Percentiles rank a stretch among this genome's conserved stretches.
Conservation (phyloP, 1,139 yeast genomes). For the Hanseniaspora uvarum region DNA sequence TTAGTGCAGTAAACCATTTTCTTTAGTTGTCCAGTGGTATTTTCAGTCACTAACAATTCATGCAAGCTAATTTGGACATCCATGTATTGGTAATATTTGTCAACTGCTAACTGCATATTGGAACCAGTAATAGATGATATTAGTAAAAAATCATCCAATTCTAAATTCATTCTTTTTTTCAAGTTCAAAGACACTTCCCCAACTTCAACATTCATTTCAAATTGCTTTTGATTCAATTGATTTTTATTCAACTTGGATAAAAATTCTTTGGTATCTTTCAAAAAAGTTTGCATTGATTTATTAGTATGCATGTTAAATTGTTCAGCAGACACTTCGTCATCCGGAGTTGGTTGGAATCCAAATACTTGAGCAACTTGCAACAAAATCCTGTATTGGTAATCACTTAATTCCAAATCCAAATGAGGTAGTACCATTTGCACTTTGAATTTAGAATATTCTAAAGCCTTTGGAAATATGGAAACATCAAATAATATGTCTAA, state of each 20-base stretch:
- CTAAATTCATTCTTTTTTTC: slow-evolving; percentile 55
- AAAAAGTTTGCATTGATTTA: slow-evolving; percentile 22
- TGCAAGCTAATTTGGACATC: slow-evolving; percentile 53
- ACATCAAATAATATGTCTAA: slow-evolving; percentile 65
- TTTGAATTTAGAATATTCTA: slow-evolving; percentile 59
- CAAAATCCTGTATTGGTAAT: slow-evolving; percentile 78
- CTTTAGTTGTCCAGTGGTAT: slow-evolving; percentile 55
- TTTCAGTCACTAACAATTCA: slow-evolving; percentile 62
- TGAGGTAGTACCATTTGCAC: slow-evolving; percentile 74
- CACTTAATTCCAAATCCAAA: slow-evolving; percentile 64
- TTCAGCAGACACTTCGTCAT: slow-evolving; percentile 16
- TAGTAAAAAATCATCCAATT: slow-evolving; percentile 54
- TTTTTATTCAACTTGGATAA: slow-evolving; percentile 23
- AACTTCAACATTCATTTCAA: slow-evolving; percentile 65
- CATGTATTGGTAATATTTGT: slow-evolving; percentile 52
- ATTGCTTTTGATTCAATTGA: slow-evolving; percentile 44
- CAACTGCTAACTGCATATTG: slow-evolving; percentile 49
- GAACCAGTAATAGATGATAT: slow-evolving; percentile 54
- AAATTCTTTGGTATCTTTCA: slow-evolving; percentile 21
- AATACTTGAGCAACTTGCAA: slow-evolving; percentile 59
- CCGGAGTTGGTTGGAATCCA: slow-evolving; percentile 48
- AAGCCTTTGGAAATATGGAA: slow-evolving; percentile 75
- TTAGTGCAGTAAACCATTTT: slow-evolving; percentile 60
- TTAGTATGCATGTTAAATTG: slow-evolving; percentile 14
- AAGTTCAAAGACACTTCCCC: slow-evolving; percentile 54